phyloP scores from a whole-genome alignment of 1,284 basidiomycete genomes.

The Malassezia furfur region DNA sequence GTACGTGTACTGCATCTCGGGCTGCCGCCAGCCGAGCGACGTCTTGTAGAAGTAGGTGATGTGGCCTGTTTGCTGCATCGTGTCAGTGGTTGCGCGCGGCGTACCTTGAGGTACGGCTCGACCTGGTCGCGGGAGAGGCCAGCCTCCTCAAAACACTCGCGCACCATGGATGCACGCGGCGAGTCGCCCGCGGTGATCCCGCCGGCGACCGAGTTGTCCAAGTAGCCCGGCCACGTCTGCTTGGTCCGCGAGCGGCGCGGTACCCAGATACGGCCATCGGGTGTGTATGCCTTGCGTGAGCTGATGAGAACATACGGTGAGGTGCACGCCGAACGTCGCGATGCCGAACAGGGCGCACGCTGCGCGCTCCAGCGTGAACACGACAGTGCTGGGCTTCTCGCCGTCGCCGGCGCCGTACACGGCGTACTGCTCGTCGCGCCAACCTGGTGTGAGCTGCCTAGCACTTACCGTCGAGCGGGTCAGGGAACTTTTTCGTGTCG shows the following conservation, averaged over 20 bases:
- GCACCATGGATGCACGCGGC: conserved; percentile 67
- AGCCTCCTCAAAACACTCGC: conserved; percentile 88
- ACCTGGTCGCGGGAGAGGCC: conserved; percentile 62
- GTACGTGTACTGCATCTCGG: conserved; percentile 45
- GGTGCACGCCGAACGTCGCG: conserved; percentile 76
- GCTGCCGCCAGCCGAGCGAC: conserved; percentile 47
- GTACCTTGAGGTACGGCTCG: conserved; percentile 55
- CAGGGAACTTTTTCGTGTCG: conserved; percentile 23
- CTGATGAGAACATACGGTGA: conserved; percentile 52
- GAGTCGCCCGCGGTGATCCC: conserved; percentile 62
- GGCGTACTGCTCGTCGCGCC: conserved; percentile 39
- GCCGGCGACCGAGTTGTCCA: conserved; percentile 51
- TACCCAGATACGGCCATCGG: conserved; percentile 62
- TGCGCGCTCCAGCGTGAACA: conserved; percentile 78
- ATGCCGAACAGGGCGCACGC: conserved; percentile 81
- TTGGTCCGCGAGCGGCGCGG: conserved; percentile 76
- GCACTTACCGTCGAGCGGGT: conserved; percentile 41
- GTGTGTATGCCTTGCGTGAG: conserved; percentile 33
- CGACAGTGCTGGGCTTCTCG: conserved; percentile 49
- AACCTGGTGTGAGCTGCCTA: conserved; percentile 13
- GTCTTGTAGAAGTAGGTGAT: conserved; percentile 57
- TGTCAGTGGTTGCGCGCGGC: conserved; percentile 53
- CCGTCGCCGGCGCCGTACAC: conserved; percentile 23
- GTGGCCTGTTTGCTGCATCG: conserved; percentile 26
- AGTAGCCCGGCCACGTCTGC: conserved; percentile 57